Evolutionary conservation across 164 flowering plant genomes (phyloP).

Genomic region (Santalum album): DNA sequence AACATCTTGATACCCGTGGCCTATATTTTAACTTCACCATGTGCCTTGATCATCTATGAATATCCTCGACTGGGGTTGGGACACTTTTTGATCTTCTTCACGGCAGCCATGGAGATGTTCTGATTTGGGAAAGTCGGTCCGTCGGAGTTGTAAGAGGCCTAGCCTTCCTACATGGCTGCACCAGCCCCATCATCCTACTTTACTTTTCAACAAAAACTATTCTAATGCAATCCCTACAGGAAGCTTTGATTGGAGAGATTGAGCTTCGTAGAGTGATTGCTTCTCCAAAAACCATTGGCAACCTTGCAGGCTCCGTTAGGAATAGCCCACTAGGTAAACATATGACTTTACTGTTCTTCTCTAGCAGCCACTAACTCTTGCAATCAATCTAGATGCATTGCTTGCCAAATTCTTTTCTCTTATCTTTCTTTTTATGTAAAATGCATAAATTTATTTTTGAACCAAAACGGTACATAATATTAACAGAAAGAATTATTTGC

Average conservation of each 20-base stretch:
- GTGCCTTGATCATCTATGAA: constrained; percentile 61
- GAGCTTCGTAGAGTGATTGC: constrained; percentile 71
- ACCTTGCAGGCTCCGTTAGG: constrained; percentile 77
- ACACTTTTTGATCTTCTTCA: constrained; percentile 60
- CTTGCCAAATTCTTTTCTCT: too few species aligned
- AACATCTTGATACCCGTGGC: constrained; percentile 69
- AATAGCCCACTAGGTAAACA: constrained; percentile 66
- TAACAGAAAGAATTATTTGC: constrained; percentile 1
- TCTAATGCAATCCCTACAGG: constrained; percentile 51
- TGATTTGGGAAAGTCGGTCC: constrained; percentile 70
- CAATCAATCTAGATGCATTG: too few species aligned
- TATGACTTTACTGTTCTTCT: not conserved
- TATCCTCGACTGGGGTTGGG: constrained; percentile 41
- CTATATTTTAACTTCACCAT: constrained; percentile 44
- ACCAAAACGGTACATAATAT: too few species aligned
- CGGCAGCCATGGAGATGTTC: constrained; percentile 15
- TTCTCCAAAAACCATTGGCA: constrained; percentile 62
- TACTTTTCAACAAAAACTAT: constrained; percentile 58
- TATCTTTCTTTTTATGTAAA: not conserved
- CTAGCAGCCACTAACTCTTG: too few species aligned
- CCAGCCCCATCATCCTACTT: constrained; percentile 51
- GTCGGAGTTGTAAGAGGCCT: constrained; percentile 74
- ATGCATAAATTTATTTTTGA: too few species aligned
- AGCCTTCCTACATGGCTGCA: constrained; percentile 57
- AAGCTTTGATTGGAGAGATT: constrained; percentile 63